Base-by-base conservation (phyloP, 2,329 filamentous ascomycete genomes). In the Fulvia fulva region DNA sequence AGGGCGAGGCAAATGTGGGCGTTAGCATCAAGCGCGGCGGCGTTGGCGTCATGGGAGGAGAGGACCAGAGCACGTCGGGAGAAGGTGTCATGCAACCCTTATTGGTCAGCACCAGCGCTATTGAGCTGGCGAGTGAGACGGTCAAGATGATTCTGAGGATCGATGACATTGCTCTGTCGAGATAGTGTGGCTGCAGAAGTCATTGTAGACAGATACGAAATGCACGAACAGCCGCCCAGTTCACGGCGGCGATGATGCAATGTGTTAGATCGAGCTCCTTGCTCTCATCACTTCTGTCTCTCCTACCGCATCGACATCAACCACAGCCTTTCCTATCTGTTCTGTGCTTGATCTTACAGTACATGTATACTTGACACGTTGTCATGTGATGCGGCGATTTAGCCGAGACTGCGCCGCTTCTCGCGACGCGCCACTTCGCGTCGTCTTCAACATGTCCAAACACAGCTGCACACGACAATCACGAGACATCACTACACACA, bases 1-100 rank as follows among this genome's bases (percentile, higher is more conserved):
- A 92, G 77, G 94, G 93, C 56, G 92, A 97, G 83, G 88, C 88
- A 80, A 96, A 95, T 70, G 94, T 95, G 1, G 95, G 94, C 68
- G 92, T 99, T 63, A 97, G 92, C 79, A 97, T 99, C 81, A 94
- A 96, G 83, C 93, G 90, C 64, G 93, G 94, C 43, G 94, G 94
- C 59, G 94, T 99, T 65, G 97, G 96, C 83, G 87, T 89, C 67
- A 95, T 99, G 78, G 97, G 97, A 72, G 67, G 67, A 19, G 67
- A 68, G 45, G 69, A 69, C 50, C 67, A 67, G 54, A 63, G 58
- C n/a, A 64, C 63, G 44, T 62, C 61, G n/a, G 70, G 69, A 26
- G 72, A 74, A 59, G 71, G 96, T 65, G 94, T 99, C 56, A 81
- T 99, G 73, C 94, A 99, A 80, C 94, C 94, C 19, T 80, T 99